Base-by-base conservation (phyloP, 2,329 filamentous ascomycete genomes). In the Nothomitra cinnamomea region DNA sequence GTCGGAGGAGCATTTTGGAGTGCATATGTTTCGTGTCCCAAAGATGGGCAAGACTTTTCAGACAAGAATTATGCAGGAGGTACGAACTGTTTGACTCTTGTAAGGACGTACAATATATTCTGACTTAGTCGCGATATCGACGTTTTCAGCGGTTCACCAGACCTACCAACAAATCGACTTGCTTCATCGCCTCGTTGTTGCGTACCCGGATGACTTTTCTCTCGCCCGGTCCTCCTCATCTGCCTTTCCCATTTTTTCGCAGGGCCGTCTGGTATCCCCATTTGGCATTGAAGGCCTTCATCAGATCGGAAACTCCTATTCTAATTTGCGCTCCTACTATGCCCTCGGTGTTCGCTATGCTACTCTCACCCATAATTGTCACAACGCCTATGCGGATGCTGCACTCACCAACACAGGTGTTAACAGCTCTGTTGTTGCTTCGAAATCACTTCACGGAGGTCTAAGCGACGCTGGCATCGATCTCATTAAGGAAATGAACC, bases 1-100 rank as follows among this genome's bases (percentile, higher is more conserved):
- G 79, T 83, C 57, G 88, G 88, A 40, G 90, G 88, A 54, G 82
- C 85, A n/a, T 95, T 95, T 65, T 95, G 89, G 90, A 89, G 83
- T 63, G 87, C 92, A 8, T 96, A 76, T 61, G 79, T 84, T 41
- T 78, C 78, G 0, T 95, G 89, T 62, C 88, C 89, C 0, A 65
- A 67, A 10, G 79, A 90, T 61, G 79, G 78, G 48, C 75, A 75
- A 3, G 80, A 94, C 66, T 88, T 86, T 62, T 84, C 83, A 0
- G 77, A 88, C 61, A 76, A 74, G 53, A 84, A 80, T 61, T 89
- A 89, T 62, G 77, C 76, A 4, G 66, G 74, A 6, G 82, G 82
- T 85, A 68, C 64, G 75, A 61, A 17, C 10, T 17, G 19, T 55
- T 58, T 57, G 19, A 49, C 24, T 17, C 8, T n/a, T 19, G 19